Evolutionary conservation across 2,329 filamentous ascomycete genomes (phyloP), one percentile per base, ranked within the genome.

Genomic region (Hirsutella minnesotensis): DNA sequence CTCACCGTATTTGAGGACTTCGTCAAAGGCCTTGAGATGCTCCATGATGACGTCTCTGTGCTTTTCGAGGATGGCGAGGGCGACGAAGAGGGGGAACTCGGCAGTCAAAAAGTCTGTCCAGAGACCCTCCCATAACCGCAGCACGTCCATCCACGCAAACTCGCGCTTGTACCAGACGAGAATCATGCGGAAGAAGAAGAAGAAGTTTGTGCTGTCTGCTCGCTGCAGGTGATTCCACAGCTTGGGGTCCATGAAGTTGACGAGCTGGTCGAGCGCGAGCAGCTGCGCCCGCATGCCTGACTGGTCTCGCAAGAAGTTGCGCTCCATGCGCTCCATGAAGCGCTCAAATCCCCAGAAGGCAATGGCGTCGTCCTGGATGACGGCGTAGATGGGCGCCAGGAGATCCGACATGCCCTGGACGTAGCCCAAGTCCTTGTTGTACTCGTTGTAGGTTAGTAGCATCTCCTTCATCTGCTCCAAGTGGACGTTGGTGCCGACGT

Each of bases 171-270:
- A 98, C 92, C 92, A 98, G 9, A 98, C 92, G 1, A 98, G 72
- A 29, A 98, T 72, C 92, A 96, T 96, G 46, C 92, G 85, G 77
- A 96, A 98, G 70, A 98, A 96, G 70, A 98, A 98, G 66, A 98
- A 98, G 64, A 98, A 98, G 61, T 98, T 98, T 20, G 92, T 98
- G 56, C 85, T 94, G 55, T 98, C 94, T 18, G 89, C 86, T 15
- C 77, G 81, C 60, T 94, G 79, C 0, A 98, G 76, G 54, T 98
- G 92, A 2, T 85, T 72, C 63, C 95, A 96, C 8, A 98, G 78
- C 58, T 88, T 85, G 0, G 94, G 92, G 52, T 98, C 92, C 79
- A 98, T 89, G 44, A 98, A 86, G 58, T 94, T 88, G 12, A 96
- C 88, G 1, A 98, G 80, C 50, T 98, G 88, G 57, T 98, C 89